A percentile compares a stretch with the other conserved stretches of the same genome.
Conservation (phyloP, 352 stramenopile genomes). For the Pythium guiyangense region DNA sequence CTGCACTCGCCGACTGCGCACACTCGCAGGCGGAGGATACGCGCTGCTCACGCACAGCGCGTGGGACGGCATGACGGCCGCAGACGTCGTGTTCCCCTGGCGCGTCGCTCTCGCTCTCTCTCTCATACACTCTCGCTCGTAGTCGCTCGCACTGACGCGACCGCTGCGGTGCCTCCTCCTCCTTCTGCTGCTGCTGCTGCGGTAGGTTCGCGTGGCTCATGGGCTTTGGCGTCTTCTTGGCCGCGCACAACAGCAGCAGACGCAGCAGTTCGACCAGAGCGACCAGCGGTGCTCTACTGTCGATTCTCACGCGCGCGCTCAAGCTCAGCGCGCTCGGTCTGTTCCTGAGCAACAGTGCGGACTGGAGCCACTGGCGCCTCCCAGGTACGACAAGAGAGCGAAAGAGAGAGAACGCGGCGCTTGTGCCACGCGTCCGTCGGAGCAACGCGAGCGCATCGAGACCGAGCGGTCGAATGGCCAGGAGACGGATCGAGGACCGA, state of each 20-base stretch:
- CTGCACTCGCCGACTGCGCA: no score
- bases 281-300: no score
- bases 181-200: no score
- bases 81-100: conserved; percentile 79
- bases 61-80: conserved; percentile 76
- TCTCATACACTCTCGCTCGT: no score
- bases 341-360: no score
- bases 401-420: background rate
- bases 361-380: no score
- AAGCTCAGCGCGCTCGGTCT: no score
- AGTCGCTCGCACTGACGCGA: no score
- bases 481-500: background rate
- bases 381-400: no score
- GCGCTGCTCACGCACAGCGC: conserved; percentile 56
- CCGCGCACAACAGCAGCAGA: background rate
- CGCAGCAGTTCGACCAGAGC: background rate
- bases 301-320: no score
- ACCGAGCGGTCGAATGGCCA: no score
- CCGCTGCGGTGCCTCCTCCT: background rate
- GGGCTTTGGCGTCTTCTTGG: conserved; percentile 50
- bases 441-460: no score
- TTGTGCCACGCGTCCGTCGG: background rate
- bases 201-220: conserved; percentile 84
- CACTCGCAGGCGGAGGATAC: conserved; percentile 48
- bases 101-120: conserved; percentile 15